Percentiles rank a stretch among this genome's conserved stretches.
phyloP scores from a whole-genome alignment of 2,329 filamentous ascomycete genomes.

The Hypoxylon sp. region DNA sequence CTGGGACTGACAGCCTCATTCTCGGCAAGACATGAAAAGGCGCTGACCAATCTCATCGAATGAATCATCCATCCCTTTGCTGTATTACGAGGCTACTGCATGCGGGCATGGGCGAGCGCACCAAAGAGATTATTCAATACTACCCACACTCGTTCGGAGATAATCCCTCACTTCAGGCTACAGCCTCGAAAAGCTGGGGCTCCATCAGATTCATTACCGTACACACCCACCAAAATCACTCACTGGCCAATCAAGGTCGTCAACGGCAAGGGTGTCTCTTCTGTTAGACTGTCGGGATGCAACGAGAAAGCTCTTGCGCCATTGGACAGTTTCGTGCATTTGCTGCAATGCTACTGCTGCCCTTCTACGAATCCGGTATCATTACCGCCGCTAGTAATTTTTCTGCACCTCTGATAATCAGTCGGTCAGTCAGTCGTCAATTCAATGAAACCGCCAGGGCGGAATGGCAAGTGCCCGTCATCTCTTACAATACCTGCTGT shows the following conservation, averaged over 20 bases:
- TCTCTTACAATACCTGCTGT: conserved; percentile 3
- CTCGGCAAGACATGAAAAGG: conserved; percentile 50
- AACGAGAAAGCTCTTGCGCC: conserved; percentile 29
- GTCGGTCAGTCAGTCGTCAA: conserved; percentile 41
- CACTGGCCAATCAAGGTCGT: conserved; percentile 26
- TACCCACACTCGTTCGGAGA: conserved; percentile 53
- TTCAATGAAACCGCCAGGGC: conserved; percentile 41
- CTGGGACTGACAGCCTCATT: conserved; percentile 56
- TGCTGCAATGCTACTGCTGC: conserved; percentile 40
- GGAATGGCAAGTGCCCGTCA: conserved; percentile 36
- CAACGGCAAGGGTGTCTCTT: conserved; percentile 24
- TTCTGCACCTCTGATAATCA: conserved; percentile 42
- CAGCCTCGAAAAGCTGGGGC: conserved; percentile 51
- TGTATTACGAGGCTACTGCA: conserved; percentile 56
- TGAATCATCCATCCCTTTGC: conserved; percentile 50
- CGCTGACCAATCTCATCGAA: conserved; percentile 51
- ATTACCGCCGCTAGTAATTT: conserved; percentile 43
- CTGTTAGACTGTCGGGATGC: conserved; percentile 42
- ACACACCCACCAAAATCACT: conserved; percentile 19
- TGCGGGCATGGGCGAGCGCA: conserved; percentile 49
- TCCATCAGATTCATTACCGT: conserved; percentile 45
- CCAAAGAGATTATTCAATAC: conserved; percentile 51
- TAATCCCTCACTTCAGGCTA: conserved; percentile 51
- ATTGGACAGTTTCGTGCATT: conserved; percentile 44
- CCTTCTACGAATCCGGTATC: conserved; percentile 43